Percentiles rank a stretch among this genome's conserved stretches.
Evolutionary conservation across 2,329 filamentous ascomycete genomes (phyloP).

Genomic region (Endothia cerciana): DNA sequence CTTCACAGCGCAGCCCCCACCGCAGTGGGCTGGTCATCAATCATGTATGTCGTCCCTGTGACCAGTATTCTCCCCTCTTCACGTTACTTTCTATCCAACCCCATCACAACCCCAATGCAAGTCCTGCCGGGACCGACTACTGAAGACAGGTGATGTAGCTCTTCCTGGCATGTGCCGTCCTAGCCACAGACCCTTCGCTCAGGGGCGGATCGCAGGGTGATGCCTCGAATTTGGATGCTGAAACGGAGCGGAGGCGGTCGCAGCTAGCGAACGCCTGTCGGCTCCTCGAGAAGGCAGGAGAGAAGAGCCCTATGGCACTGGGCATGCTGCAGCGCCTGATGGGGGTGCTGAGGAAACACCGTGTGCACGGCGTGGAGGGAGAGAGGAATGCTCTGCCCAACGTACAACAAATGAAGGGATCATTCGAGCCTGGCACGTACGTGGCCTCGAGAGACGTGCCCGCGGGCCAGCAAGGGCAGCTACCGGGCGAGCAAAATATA

Average conservation of each 20-base stretch:
- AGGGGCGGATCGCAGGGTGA: background rate
- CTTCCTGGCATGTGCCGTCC: slow-evolving; percentile 29
- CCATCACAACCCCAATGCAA: background rate
- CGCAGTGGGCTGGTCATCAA: slow-evolving; percentile 23
- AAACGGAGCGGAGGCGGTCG: slow-evolving; percentile 23
- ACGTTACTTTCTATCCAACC: no score
- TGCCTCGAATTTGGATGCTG: background rate
- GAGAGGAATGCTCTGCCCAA: background rate
- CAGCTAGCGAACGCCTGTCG: slow-evolving; percentile 29
- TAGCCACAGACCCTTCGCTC: slow-evolving; percentile 28
- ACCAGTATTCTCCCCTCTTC: background rate
- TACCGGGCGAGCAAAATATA: background rate
- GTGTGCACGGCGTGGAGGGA: slow-evolving; percentile 18
- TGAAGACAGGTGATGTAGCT: slow-evolving; percentile 1
- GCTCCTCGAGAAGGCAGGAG: slow-evolving; percentile 28
- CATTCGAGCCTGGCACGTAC: background rate
- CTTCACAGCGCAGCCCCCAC: slow-evolving; percentile 14
- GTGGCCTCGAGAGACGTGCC: background rate
- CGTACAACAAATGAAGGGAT: background rate
- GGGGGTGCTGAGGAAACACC: slow-evolving; percentile 24
- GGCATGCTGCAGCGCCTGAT: slow-evolving; percentile 28
- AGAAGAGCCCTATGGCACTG: slow-evolving; percentile 29
- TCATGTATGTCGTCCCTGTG: slow-evolving; percentile 6
- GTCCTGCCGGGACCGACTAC: background rate
- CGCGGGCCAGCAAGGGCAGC: background rate